Evolutionary conservation across 2,329 filamentous ascomycete species (phyloP).

Genomic region (Colletotrichum navitas): DNA sequence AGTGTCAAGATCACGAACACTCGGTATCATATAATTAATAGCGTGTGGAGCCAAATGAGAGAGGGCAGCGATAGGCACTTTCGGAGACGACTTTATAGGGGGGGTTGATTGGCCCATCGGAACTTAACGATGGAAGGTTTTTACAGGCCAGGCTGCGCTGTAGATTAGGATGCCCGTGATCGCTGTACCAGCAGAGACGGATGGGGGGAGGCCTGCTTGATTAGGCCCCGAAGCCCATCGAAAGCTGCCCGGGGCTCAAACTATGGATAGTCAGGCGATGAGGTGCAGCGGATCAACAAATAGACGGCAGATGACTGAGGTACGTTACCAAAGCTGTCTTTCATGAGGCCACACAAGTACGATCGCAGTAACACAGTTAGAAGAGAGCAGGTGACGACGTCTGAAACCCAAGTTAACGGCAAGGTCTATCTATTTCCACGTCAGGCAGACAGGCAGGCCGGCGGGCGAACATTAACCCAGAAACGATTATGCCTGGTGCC

Average conservation of each 20-base stretch:
- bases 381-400: background rate
- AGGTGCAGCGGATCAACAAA: constrained; percentile 1
- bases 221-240: background rate
- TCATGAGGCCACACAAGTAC: too few relatives aligned
- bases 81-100: background rate
- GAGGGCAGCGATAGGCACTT: constrained; percentile 5
- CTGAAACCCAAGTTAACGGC: background rate
- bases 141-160: background rate
- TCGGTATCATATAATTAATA: background rate
- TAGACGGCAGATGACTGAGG: background rate
- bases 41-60: constrained; percentile 15
- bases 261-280: background rate
- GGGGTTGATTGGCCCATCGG: constrained; percentile 10
- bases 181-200: background rate
- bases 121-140: constrained; percentile 21
- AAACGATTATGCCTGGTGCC: background rate
- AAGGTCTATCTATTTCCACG: constrained; percentile 3
- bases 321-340: too few relatives aligned
- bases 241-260: background rate
- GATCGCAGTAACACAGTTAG: too few relatives aligned
- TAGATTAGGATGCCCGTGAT: constrained; percentile 1
- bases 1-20: background rate
- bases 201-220: background rate
- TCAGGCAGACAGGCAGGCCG: constrained; percentile 4
- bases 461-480: constrained; percentile 8